phyloP scores from a whole-genome alignment of 106 monocot genomes.

The Acorus gramineus region DNA sequence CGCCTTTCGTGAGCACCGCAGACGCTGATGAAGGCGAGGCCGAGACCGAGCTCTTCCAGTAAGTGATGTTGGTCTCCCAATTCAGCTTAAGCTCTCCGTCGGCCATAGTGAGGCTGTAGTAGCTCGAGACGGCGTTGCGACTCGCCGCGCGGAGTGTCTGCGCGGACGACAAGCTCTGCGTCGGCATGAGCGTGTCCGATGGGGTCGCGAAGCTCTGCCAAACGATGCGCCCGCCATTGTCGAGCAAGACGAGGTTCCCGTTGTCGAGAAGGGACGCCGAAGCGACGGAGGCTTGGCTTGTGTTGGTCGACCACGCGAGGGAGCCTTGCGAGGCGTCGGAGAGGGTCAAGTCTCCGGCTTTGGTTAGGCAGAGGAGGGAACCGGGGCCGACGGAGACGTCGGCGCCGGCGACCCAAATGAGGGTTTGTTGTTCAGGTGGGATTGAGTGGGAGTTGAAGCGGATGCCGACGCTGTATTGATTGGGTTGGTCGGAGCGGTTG shows the following conservation, averaged over 20 bases:
- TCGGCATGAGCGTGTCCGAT: conserved; percentile 17
- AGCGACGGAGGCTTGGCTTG: conserved; percentile 1
- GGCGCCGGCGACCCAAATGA: conserved; percentile 15
- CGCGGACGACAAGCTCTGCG: conserved; percentile 4
- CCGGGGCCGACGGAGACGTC: conserved; percentile 2
- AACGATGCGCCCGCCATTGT: not conserved
- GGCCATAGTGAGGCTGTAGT: conserved; percentile 10
- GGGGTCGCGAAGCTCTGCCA: conserved; percentile 25
- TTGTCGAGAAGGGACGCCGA: conserved; percentile 9
- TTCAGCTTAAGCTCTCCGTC: conserved; percentile 2
- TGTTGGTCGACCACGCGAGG: conserved; percentile 12
- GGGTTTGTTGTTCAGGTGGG: not conserved
- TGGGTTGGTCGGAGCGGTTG: conserved; percentile 8
- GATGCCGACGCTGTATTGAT: conserved; percentile 13
- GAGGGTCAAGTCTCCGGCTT: conserved; percentile 11
- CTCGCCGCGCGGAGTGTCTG: conserved; percentile 16
- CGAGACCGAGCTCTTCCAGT: conserved; percentile 10
- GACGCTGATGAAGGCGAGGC: not conserved
- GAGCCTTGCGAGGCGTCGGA: conserved; percentile 6
- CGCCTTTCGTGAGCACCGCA: conserved; percentile 7
- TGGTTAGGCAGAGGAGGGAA: conserved; percentile 9
- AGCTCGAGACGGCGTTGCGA: conserved; percentile 12
- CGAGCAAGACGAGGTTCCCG: conserved; percentile 6
- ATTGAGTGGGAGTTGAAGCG: conserved; percentile 8
- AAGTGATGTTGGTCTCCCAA: conserved; percentile 22